Base-by-base conservation (phyloP, 2,329 filamentous ascomycete species). In the Xylariaceae sp. region DNA sequence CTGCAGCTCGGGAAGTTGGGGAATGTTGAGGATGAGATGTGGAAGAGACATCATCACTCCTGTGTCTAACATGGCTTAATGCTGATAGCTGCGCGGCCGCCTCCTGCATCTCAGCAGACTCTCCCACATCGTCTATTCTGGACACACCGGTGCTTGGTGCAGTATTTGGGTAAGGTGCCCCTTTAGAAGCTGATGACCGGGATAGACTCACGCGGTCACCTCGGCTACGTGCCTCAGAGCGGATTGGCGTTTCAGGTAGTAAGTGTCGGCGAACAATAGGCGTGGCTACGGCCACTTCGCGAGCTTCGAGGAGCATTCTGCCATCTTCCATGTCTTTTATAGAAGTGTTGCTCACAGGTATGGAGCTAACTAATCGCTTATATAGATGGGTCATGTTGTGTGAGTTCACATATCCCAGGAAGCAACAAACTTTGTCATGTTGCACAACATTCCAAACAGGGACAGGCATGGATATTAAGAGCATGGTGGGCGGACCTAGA, bases 71-170 rank as follows among this genome's bases (percentile, higher is more conserved):
- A 55, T 85, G 80, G 54, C 81, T 83, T 34, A 85, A 62, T 2
- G 80, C 80, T 56, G 84, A 83, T 5, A 85, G 69, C 60, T 84
- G 80, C 57, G 84, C 80, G 4, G 81, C 81, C 17, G 81, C 81
- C 61, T 83, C 79, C 54, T 84, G 79, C 79, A 85, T 83, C 64
- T 85, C 81, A 7, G 77, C 80, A n/a, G 80, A 81, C 45, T 83
- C 80, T 56, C 83, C 80, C 4, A 72, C 75, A 25, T 77, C 72
- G 22, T 75, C 64, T 46, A 75, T 74, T 23, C 64, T 61, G 2
- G 65, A 64, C 12, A 63, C 54, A 36, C 50, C 52, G 2, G 62
- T 68, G 2, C 47, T 53, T 3, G 62, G 56, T 8, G 56, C 60
- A 8, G 55, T 52, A 22, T 48, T 57, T 14, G 55, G 23, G 49